Base-by-base conservation (phyloP, 257 asterid genomes). In the Euphrasia confusa region DNA sequence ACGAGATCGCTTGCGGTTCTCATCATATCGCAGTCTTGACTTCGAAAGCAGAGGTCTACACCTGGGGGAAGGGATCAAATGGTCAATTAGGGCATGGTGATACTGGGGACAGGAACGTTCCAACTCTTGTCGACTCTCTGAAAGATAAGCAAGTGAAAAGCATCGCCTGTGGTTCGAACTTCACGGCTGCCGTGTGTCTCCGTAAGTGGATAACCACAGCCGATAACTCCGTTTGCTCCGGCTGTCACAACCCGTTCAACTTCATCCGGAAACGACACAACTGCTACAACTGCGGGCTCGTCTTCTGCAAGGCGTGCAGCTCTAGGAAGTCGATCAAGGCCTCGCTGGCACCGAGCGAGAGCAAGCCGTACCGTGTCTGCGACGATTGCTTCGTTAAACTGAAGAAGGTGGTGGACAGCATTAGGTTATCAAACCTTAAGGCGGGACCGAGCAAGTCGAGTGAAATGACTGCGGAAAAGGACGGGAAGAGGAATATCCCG, bases 201-300 rank as follows among this genome's bases (percentile, higher is more conserved):
- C 96, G 88, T 69, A 87, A 85, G 74, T 75, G 94, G 88, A 79
- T 84, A 56, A 80, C 84, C 2, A 76, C 83, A 50, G 83, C 84
- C 12, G 90, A 90, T 49, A 85, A 77, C 54, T 85, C 94, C 2
- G 65, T 77, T 32, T 90, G 97, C 75, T 85, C 89, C 4, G 87
- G 82, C 42, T 90, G 98, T 67, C 90, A 71, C 17, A 76, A 65
- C 24, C 88, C 83, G 18, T 90, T 90, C 68, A 88, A 64, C 52
- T 90, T 90, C 81, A 85, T 82, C 71, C 68, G 98, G 47, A 82
- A 87, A 64, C 95, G 94, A 1, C 96, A 90, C 74, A 90, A 90
- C 78, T 90, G 98, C 69, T 90, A 90, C 70, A 90, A 90, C 83
- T 90, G 98, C 26, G 98, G 98, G 2, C 93, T 87, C 12, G 91